These are phyloP conservation scores for Labyrinthula sp. DNA, from an alignment of 352 stramenopile species.

Conservation along the genomic window DNA sequence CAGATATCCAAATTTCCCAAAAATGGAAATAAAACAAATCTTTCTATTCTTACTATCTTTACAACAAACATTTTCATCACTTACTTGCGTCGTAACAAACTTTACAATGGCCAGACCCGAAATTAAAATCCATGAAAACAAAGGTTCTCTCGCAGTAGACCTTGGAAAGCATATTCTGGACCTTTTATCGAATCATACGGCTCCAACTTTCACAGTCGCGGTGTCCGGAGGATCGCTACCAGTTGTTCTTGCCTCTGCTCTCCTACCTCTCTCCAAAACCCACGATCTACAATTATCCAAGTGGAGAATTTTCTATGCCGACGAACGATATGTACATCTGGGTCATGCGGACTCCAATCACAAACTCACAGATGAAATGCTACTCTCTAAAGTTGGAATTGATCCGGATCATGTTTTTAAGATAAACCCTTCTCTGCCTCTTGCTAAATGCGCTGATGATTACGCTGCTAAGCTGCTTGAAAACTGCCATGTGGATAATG, in stretches of 20 bases:
- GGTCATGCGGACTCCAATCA: constrained; percentile 81
- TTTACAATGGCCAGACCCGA: too few relatives aligned
- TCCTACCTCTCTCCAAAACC: constrained; percentile 17
- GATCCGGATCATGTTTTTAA: constrained; percentile 60
- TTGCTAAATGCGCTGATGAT: constrained; percentile 34
- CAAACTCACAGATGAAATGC: constrained; percentile 58
- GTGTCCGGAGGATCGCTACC: constrained; percentile 60
- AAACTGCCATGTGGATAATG: constrained; percentile 1
- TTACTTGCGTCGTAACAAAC: too few relatives aligned
- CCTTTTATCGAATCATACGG: too few relatives aligned
- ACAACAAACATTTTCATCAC: too few relatives aligned
- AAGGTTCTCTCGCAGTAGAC: too few relatives aligned
- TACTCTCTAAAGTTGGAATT: constrained; percentile 62
- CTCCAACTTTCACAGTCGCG: constrained; percentile 43
- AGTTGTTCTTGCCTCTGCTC: constrained; percentile 37
- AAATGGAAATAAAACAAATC: too few relatives aligned
- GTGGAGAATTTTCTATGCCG: constrained; percentile 89
- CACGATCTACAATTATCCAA: constrained; percentile 63
- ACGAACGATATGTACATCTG: constrained; percentile 79
- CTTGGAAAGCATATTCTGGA: too few relatives aligned
- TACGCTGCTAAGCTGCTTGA: constrained; percentile 13
- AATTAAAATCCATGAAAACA: too few relatives aligned
- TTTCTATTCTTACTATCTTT: too few relatives aligned
- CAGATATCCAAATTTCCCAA: too few relatives aligned
- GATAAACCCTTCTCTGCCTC: constrained; percentile 57